phyloP scores from a whole-genome alignment of 2,329 filamentous ascomycete species.

The Thielaviopsis punctulata region DNA sequence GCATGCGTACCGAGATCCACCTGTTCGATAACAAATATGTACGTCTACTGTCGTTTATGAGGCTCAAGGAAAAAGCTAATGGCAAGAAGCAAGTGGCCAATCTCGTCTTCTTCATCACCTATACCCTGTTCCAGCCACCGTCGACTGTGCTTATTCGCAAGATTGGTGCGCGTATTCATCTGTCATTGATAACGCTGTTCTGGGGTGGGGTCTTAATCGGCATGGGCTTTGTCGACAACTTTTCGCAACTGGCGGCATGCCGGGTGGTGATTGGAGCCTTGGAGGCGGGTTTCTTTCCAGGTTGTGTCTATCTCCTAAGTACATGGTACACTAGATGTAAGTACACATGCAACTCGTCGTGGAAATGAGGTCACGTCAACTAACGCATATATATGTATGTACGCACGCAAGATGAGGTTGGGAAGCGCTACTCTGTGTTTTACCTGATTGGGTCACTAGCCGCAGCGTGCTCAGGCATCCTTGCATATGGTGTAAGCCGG shows the following conservation, averaged over 20 bases:
- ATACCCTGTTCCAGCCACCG: conserved; percentile 53
- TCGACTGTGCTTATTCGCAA: conserved; percentile 52
- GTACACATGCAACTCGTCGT: conserved; percentile 15
- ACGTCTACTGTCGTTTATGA: conserved; percentile 11
- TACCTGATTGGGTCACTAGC: conserved; percentile 52
- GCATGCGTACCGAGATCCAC: conserved; percentile 31
- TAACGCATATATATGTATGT: conserved; percentile 14
- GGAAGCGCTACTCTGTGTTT: conserved; percentile 51
- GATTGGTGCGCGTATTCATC: conserved; percentile 42
- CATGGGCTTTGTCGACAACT: conserved; percentile 43
- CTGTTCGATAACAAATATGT: conserved; percentile 31
- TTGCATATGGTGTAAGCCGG: conserved; percentile 45
- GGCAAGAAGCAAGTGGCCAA: conserved; percentile 32
- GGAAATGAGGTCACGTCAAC: neutral
- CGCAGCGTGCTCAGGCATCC: conserved; percentile 47
- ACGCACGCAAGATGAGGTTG: conserved; percentile 56
- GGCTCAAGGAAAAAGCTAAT: neutral
- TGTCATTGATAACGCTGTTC: conserved; percentile 34
- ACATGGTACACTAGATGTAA: conserved; percentile 55
- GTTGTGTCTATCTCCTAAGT: conserved; percentile 53
- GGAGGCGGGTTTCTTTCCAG: conserved; percentile 57
- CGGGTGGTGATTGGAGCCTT: conserved; percentile 44
- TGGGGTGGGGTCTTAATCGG: conserved; percentile 48
- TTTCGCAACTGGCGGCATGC: conserved; percentile 33
- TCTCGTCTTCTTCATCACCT: conserved; percentile 58